Evolutionary conservation across 2,329 filamentous ascomycete genomes (phyloP).

Genomic region (Gaeumannomyces tritici): DNA sequence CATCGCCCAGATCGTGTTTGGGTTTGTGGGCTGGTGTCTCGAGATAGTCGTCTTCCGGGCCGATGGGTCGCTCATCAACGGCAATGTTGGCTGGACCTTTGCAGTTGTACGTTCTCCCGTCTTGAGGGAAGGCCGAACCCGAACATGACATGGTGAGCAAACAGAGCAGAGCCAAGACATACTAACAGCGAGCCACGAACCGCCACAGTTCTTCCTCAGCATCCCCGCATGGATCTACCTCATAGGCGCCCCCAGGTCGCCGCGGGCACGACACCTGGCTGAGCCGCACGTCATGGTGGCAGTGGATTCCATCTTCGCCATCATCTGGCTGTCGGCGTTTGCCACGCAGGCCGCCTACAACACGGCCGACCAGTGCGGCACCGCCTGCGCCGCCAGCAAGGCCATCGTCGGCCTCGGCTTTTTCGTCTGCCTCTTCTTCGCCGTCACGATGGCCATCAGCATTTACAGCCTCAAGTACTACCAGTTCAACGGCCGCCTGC

Average conservation of each 20-base stretch:
- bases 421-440: constrained; percentile 52
- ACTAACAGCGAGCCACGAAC: neutral
- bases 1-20: constrained; percentile 41
- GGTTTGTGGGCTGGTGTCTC: constrained; percentile 46
- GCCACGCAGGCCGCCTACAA: constrained; percentile 58
- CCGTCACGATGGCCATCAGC: constrained; percentile 42
- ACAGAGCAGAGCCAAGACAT: neutral
- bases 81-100: constrained; percentile 54
- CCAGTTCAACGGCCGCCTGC: constrained; percentile 50
- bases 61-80: constrained; percentile 37
- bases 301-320: constrained; percentile 45
- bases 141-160: neutral
- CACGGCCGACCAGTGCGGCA: constrained; percentile 41
- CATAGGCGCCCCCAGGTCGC: constrained; percentile 53
- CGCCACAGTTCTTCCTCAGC: constrained; percentile 50
- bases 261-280: constrained; percentile 50
- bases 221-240: constrained; percentile 57
- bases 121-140: neutral
- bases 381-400: constrained; percentile 51
- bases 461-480: constrained; percentile 53
- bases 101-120: constrained; percentile 40
- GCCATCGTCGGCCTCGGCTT: constrained; percentile 53
- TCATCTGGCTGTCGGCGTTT: constrained; percentile 60
- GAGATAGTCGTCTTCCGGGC: constrained; percentile 49
- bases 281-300: constrained; percentile 51